These are phyloP conservation scores for Alectoria sarmentosa DNA, from an alignment of 495 filamentous ascomycete species.

Conservation along the genomic window DNA sequence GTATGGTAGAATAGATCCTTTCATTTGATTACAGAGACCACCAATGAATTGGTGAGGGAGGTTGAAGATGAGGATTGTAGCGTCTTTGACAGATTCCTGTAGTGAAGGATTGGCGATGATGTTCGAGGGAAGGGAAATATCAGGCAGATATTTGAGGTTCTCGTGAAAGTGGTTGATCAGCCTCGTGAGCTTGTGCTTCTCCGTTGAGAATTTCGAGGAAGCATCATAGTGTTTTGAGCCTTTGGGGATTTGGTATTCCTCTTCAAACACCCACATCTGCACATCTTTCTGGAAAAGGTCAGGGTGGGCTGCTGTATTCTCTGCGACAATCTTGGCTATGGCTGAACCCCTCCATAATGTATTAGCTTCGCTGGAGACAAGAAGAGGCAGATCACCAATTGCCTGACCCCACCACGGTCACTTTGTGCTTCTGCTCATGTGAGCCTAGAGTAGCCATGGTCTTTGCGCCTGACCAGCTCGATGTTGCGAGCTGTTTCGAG, in stretches of 20 bases:
- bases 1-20: constrained; percentile 83
- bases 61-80: constrained; percentile 91
- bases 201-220: constrained; percentile 45
- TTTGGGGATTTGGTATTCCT: constrained; percentile 68
- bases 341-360: constrained; percentile 67
- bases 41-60: constrained; percentile 96
- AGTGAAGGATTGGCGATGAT: constrained; percentile 85
- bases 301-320: constrained; percentile 72
- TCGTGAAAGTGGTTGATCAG: constrained; percentile 92
- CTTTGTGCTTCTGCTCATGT: constrained; percentile 73
- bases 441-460: constrained; percentile 40
- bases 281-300: constrained; percentile 81
- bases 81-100: constrained; percentile 68
- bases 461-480: neutral
- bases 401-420: constrained; percentile 88
- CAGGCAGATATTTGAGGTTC: constrained; percentile 94
- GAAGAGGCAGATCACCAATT: constrained; percentile 64
- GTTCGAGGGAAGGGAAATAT: constrained; percentile 75
- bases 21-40: constrained; percentile 74
- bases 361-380: constrained; percentile 14
- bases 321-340: constrained; percentile 93
- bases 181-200: constrained; percentile 75
- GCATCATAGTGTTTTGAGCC: constrained; percentile 54
- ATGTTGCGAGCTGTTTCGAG: neutral
- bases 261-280: constrained; percentile 97